Base-by-base conservation (phyloP, 1,284 basidiomycete genomes). In the Neonothopanus nambi region DNA sequence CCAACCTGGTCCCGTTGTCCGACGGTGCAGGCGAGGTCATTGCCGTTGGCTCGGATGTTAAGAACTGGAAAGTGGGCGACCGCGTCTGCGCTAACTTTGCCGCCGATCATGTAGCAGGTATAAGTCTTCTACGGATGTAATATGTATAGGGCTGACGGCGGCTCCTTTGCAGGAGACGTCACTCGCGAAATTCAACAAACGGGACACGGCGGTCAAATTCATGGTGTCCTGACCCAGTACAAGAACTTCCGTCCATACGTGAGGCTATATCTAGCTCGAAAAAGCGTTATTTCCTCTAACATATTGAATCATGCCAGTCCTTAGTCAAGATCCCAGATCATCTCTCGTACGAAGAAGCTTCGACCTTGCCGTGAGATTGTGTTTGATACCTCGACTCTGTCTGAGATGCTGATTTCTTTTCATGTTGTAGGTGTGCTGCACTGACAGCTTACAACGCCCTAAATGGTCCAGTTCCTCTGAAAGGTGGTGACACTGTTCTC, bases 1-100 rank as follows among this genome's bases (percentile, higher is more conserved):
- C 47, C 15, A 61, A 74, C 33, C 55, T 73, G 21, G 69, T 81
- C 28, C 80, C 81, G 1, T 64, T 70, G 53, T 82, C 81, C 1
- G 81, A 84, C 59, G 70, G 72, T 35, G 81, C 82, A 9, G 81
- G 81, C 15, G 77, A 80, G 60, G 69, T 84, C 54, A 67, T 78
- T 38, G 70, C 71, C 13, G 61, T 80, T 23, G 81, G 81, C 9
- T 61, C 66, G 38, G 70, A 70, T 9, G 77, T 78, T 15, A 67
- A 64, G 38, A 33, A 39, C 9, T 80, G 70, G 68, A 68, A 68
- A 51, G 59, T 68, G 21, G 80, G 81, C 20, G 80, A 84, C 58
- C 73, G 77, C 35, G 76, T 82, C 45, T 70, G 67, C 44, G 67
- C 67, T 24, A 71, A 70, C 57, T 72, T 75, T 54, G 48, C 61